A percentile compares a stretch with the other conserved stretches of the same genome.
phyloP scores from a whole-genome alignment of 176 grass and related monocot species.

The Ananas comosus region DNA sequence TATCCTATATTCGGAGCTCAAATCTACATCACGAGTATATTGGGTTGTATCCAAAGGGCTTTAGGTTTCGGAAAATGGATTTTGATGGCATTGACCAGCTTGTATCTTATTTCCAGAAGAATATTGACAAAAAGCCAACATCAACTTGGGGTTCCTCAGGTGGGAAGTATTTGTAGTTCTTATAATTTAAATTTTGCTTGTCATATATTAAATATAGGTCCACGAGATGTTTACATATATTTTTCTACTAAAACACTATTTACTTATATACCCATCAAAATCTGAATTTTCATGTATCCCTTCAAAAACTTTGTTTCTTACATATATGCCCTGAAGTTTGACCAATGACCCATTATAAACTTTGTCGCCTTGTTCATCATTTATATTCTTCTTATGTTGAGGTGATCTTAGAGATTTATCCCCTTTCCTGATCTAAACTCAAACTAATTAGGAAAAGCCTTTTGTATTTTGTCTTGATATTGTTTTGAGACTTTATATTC shows the following conservation, averaged over 20 bases:
- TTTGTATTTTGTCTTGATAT: too few relatives aligned
- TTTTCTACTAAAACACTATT: constrained; percentile 19
- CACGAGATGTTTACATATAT: constrained; percentile 25
- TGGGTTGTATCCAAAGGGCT: constrained; percentile 86
- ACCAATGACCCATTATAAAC: too few relatives aligned
- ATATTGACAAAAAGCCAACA: constrained; percentile 78
- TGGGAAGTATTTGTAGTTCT: constrained; percentile 18
- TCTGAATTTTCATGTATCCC: too few relatives aligned
- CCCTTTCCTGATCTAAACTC: too few relatives aligned
- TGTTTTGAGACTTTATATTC: too few relatives aligned
- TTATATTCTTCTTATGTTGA: too few relatives aligned
- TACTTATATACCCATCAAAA: too few relatives aligned
- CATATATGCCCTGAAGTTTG: too few relatives aligned
- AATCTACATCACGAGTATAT: constrained; percentile 98
- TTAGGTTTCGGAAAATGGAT: constrained; percentile 82
- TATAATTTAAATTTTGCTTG: background rate
- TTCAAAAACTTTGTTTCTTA: too few relatives aligned
- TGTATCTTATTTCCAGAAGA: constrained; percentile 84
- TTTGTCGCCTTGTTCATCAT: too few relatives aligned
- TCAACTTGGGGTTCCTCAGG: constrained; percentile 30
- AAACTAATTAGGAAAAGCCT: too few relatives aligned
- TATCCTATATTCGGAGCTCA: constrained; percentile 81
- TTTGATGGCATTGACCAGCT: constrained; percentile 81
- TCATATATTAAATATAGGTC: constrained; percentile 42
- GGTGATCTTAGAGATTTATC: too few relatives aligned